Evolutionary conservation across 164 flowering plant species (phyloP), one percentile per base, ranked within the genome.

Genomic region (Macadamia tetraphylla): DNA sequence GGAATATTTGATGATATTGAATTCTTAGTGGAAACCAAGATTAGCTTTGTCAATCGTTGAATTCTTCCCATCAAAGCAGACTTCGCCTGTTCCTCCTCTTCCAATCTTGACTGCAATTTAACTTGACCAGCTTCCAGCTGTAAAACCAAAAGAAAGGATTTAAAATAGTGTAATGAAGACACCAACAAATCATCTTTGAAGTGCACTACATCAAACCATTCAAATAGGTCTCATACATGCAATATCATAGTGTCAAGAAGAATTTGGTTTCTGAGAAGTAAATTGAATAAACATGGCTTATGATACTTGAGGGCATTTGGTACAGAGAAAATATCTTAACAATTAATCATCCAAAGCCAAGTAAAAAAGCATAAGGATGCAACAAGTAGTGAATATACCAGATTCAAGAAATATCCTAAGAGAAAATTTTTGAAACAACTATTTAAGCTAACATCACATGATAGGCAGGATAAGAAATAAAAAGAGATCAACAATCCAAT

Each of bases 51-150:
- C 78, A 92, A 72, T 60, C 91, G 81, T 71, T 92, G 96, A 76
- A 92, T 92, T 79, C 97, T 82, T 71, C 96, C 89, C 94, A 90
- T 81, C 70, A 92, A 73, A 74, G 97, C 97, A 66, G 89, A 92
- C 78, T 92, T 92, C 17, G 87, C 96, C 75, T 92, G 82, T 74
- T 92, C 97, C 78, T 92, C 97, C 74, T 92, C 96, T 73, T 92
- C 97, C 78, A 90, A 75, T 79, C 94, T 81, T 71, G 97, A 89
- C 74, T 85, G 94, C 67, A 90, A 66, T 78, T 91, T 88, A 60
- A 87, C 83, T 74, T 91, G 95, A 65, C 94, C 95, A 66, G 87
- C 93, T 82, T 91, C 93, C 66, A 89, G 77, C 97, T 91, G 18
- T 30, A 11, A 44, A 14, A 23, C 29, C 48, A 23, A 49, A 48